Evolutionary conservation across 2,329 filamentous ascomycete genomes (phyloP), one percentile per base, ranked within the genome.

Genomic region (Colletotrichum sp.): DNA sequence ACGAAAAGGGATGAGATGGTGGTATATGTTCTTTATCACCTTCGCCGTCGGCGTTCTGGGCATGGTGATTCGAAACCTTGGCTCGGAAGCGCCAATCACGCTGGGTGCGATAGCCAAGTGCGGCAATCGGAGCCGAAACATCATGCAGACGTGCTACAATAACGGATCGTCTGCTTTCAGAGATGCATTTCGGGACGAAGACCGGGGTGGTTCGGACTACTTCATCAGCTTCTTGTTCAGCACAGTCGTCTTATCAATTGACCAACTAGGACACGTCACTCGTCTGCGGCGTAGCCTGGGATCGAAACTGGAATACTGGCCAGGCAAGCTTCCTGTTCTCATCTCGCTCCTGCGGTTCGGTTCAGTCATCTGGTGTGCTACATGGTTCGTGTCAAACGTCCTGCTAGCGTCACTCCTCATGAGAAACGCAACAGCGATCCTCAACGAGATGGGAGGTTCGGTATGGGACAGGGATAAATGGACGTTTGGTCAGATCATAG

Each of bases 401-500:
- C 15, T 69, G 8, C 10, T 72, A 8, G 49, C 65, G 13, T 30
- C 32, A n/a, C 44, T 66, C 13, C 32, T 64, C 12, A n/a, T 63
- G 10, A 24, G 32, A 21, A 59, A 65, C 26, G 60, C 59, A 10
- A 15, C n/a, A 30, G 24, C 15, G 18, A 18, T 75, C 21, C 52
- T 63, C 4, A 26, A 36, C 24, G 63, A 7, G 10, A 30, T 32
- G 30, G 21, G n/a, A 18, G n/a, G 7, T 2, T 26, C 34, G 12
- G 8, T 64, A 21, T 7, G 15, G 15, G 4, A 65, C 6, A 71
- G n/a, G n/a, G 15, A 71, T 6, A 16, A 30, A 8, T 82, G 79
- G 80, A 78, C 78, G 2, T 82, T 79, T 59, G 80, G 80, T 13
- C 80, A 82, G 55, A 49, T 82, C 24, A 78, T 82, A 9, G 80